A percentile compares a stretch with the other conserved stretches of the same genome.
Evolutionary conservation across 345 rosid species (phyloP).

Genomic region (Linum lewisii): DNA sequence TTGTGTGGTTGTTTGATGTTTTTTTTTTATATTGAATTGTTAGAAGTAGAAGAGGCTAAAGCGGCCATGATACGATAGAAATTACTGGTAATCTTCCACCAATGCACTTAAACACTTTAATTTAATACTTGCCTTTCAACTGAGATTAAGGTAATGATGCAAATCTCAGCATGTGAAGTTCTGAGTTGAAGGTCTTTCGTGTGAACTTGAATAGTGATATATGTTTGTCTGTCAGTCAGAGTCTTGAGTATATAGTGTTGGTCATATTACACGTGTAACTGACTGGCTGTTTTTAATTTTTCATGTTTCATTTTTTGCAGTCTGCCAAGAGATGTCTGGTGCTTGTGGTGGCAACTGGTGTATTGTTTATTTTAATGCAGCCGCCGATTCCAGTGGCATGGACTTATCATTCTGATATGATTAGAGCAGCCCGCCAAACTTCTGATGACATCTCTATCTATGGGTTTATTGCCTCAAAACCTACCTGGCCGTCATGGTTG

Average conservation of each 20-base stretch:
- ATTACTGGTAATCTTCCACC: too few relatives aligned
- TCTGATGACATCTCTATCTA: conserved; percentile 94
- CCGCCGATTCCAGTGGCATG: conserved; percentile 83
- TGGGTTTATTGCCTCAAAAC: conserved; percentile 84
- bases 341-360: conserved; percentile 81
- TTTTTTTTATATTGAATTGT: neutral
- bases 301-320: conserved; percentile 31
- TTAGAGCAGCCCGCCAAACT: conserved; percentile 82
- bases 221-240: neutral
- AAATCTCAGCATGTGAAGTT: neutral
- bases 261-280: neutral
- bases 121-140: neutral
- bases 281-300: neutral
- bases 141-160: neutral
- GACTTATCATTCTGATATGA: conserved; percentile 75
- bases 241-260: neutral
- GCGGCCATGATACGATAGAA: too few relatives aligned
- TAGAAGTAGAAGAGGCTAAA: neutral
- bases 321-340: conserved; percentile 86
- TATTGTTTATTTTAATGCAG: conserved; percentile 83
- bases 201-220: neutral
- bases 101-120: too few relatives aligned
- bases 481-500: conserved; percentile 99
- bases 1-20: neutral
- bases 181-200: neutral